Evolutionary conservation across 1,284 basidiomycete genomes (phyloP), one percentile per base, ranked within the genome.

Genomic region (Tremellales sp.): DNA sequence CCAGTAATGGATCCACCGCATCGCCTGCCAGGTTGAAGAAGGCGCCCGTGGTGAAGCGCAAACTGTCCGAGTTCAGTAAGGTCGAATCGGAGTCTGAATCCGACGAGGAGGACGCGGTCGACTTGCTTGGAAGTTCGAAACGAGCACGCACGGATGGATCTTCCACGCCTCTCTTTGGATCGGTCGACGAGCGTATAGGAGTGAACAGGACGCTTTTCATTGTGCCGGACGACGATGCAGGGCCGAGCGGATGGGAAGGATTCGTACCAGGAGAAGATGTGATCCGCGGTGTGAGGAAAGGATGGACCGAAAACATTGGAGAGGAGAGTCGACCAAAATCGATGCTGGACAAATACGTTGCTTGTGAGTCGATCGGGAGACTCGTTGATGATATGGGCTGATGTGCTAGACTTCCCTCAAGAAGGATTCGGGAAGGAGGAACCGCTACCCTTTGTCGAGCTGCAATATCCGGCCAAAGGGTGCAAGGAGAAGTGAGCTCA

Each of bases 391-490:
- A 11, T 19, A 8, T 22, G 19, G n/a, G 40, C 15, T 29, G 40
- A 27, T 15, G 22, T 6, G 12, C 4, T 37, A 74, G 73, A 68
- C 52, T 74, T 75, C 52, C 64, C 65, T 4, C 70, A 72, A 46
- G 56, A 62, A 3, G 71, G 68, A 1, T 72, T 71, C 40, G 67
- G 68, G 47, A 65, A 61, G 8, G 62, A 57, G 17, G 67, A 70
- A 13, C 55, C 61, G 0, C 37, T 73, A 13, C 73, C 73, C 1
- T 50, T 54, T 3, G 65, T 77, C 21, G 69, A 72, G 43, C 58
- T 78, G 15, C 62, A 70, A 21, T 76, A 76, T 46, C 76, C 76
- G 6, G 72, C 70, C 0, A 37, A 45, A 15, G 73, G 68, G 1
- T 64, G 70, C 50, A 36, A 47, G n/a, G 67, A 75, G 58, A 63